phyloP scores from a whole-genome alignment of 208 protist genomes.

The Vickermania ingenoplastis region DNA sequence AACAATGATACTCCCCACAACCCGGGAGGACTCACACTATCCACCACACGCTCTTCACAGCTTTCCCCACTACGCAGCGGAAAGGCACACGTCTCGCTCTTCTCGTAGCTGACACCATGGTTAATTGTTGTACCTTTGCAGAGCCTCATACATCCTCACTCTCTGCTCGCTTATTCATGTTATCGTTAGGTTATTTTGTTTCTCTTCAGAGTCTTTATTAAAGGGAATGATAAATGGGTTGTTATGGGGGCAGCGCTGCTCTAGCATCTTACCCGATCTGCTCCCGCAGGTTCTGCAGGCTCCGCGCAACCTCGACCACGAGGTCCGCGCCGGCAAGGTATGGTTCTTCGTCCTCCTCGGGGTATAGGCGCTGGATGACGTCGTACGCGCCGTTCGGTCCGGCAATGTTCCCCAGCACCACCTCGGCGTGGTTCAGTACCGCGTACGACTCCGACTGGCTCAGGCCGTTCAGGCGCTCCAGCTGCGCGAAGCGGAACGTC shows the following conservation, averaged over 20 bases:
- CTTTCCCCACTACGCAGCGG: no score
- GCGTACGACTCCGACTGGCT: slow-evolving; percentile 78
- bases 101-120: no score
- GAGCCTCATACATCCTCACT: no score
- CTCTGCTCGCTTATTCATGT: no score
- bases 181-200: no score
- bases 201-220: no score
- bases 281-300: slow-evolving; percentile 54
- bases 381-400: slow-evolving; percentile 47
- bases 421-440: slow-evolving; percentile 64
- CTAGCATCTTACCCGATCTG: slow-evolving; percentile 66
- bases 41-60: no score
- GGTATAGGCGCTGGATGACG: slow-evolving; percentile 56
- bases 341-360: slow-evolving; percentile 23
- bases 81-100: no score
- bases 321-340: slow-evolving; percentile 52
- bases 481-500: slow-evolving; percentile 76
- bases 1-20: no score
- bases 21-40: no score
- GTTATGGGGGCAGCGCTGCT: slow-evolving; percentile 23
- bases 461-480: slow-evolving; percentile 86
- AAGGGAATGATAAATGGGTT: no score
- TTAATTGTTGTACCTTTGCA: no score
- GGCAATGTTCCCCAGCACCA: slow-evolving; percentile 61
- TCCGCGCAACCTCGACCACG: slow-evolving; percentile 46